Evolutionary conservation across 345 rosid genomes (phyloP).

Genomic region (Linum usitatissimum): DNA sequence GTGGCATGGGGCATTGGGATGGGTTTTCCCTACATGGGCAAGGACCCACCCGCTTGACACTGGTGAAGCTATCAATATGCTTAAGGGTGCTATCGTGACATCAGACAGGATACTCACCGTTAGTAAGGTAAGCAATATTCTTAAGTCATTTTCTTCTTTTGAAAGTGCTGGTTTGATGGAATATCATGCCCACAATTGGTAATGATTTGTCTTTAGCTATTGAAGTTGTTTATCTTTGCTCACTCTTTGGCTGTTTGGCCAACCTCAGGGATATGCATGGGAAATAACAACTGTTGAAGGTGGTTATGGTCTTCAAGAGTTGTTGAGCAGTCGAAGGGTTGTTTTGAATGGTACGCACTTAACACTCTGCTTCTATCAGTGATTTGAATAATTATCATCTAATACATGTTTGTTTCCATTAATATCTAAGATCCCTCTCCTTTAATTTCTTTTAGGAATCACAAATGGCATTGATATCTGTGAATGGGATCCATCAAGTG

Average conservation of each 20-base stretch:
- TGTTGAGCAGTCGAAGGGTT: slow-evolving; percentile 57
- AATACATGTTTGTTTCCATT: slow-evolving; percentile 2
- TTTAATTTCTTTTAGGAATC: slow-evolving; percentile 44
- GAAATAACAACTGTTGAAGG: slow-evolving; percentile 94
- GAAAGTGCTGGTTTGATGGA: slow-evolving; percentile 1
- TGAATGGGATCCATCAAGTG: slow-evolving; percentile 83
- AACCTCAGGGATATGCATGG: slow-evolving; percentile 84
- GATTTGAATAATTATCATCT: not conserved
- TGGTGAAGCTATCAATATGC: slow-evolving; percentile 89
- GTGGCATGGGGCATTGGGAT: slow-evolving; percentile 87
- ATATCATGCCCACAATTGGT: not conserved
- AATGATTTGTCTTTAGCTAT: not conserved
- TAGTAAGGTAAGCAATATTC: slow-evolving; percentile 57
- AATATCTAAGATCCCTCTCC: not conserved
- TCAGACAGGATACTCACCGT: slow-evolving; percentile 84
- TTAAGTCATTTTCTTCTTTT: slow-evolving; percentile 4
- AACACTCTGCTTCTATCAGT: not conserved
- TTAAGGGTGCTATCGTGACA: slow-evolving; percentile 94
- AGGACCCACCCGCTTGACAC: slow-evolving; percentile 99
- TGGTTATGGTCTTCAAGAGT: slow-evolving; percentile 79
- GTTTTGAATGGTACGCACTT: slow-evolving; percentile 56
- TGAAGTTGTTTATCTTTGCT: not conserved
- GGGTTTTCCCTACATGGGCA: slow-evolving; percentile 98
- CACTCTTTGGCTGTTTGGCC: not conserved
- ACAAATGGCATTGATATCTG: slow-evolving; percentile 71